phyloP scores from a whole-genome alignment of 306 rosid genomes.

The Elaeagnus macrophylla region DNA sequence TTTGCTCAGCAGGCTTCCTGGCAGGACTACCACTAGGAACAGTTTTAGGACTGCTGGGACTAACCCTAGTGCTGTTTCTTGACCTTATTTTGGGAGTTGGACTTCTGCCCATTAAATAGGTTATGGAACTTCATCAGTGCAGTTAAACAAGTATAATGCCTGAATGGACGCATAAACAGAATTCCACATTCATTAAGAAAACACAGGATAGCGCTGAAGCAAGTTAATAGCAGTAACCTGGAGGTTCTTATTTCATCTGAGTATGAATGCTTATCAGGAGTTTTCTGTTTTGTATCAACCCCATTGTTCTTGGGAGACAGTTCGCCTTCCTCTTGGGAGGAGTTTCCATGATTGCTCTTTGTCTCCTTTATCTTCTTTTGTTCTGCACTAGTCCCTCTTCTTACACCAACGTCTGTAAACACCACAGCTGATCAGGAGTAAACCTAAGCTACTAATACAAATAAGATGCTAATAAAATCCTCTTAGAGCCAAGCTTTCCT shows the following conservation, averaged over 20 bases:
- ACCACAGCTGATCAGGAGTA: slow-evolving; percentile 22
- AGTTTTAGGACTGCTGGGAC: slow-evolving; percentile 35
- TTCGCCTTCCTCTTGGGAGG: slow-evolving; percentile 79
- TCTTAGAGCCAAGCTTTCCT: not conserved
- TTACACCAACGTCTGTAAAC: slow-evolving; percentile 34
- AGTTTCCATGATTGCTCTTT: slow-evolving; percentile 31
- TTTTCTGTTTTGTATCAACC: slow-evolving; percentile 41
- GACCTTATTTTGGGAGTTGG: slow-evolving; percentile 30
- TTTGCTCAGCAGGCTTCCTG: slow-evolving; percentile 33
- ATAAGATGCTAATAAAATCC: slow-evolving; percentile 10
- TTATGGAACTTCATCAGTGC: slow-evolving; percentile 17
- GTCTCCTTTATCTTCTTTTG: slow-evolving; percentile 26
- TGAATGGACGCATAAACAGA: not conserved
- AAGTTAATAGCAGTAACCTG: slow-evolving; percentile 45
- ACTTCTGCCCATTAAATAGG: slow-evolving; percentile 38
- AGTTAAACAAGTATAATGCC: slow-evolving; percentile 10
- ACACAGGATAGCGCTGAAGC: slow-evolving; percentile 4
- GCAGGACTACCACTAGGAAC: slow-evolving; percentile 29
- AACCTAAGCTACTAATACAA: slow-evolving; percentile 9
- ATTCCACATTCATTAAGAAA: not conserved
- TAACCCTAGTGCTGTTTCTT: slow-evolving; percentile 25
- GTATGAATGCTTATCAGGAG: slow-evolving; percentile 30
- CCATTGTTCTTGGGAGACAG: slow-evolving; percentile 63
- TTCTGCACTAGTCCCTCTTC: slow-evolving; percentile 23
- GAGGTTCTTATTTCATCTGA: slow-evolving; percentile 52